A percentile compares a stretch with the other conserved stretches of the same genome.
Conservation (phyloP, 345 rosid genomes). For the Sapria himalayana region DNA sequence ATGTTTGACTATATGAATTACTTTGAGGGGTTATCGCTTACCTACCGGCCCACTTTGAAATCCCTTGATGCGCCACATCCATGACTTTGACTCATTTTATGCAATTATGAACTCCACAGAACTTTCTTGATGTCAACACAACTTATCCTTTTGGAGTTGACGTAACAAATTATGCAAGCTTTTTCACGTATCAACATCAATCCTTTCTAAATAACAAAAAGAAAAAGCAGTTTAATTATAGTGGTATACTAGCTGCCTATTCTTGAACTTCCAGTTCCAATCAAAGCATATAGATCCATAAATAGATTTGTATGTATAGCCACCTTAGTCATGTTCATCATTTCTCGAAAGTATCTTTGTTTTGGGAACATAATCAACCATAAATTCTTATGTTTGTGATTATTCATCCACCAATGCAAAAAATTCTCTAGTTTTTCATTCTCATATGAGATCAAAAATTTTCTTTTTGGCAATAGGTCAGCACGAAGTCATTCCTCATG, state of each 20-base stretch:
- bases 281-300: conserved; percentile 7
- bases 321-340: conserved; percentile 3
- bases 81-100: conserved; percentile 6
- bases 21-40: too few species aligned
- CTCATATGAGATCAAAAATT: too few species aligned
- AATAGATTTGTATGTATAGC: conserved; percentile 8
- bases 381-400: background rate
- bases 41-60: too few species aligned
- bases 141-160: conserved; percentile 2
- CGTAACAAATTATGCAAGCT: background rate
- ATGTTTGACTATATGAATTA: too few species aligned
- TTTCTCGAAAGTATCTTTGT: conserved; percentile 6
- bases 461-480: too few species aligned
- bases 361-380: conserved; percentile 3
- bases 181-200: background rate
- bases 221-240: background rate
- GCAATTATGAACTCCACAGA: conserved; percentile 7
- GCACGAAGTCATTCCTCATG: too few species aligned
- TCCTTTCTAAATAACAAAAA: background rate
- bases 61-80: background rate
- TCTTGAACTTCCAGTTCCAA: conserved; percentile 5
- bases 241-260: conserved; percentile 5
- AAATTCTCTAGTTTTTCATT: background rate
- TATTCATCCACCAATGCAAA: too few species aligned
- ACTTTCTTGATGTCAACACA: conserved; percentile 3